These are phyloP conservation scores for Angomonas ambiguus DNA, from an alignment of 208 protist genomes.

Conservation along the genomic window DNA sequence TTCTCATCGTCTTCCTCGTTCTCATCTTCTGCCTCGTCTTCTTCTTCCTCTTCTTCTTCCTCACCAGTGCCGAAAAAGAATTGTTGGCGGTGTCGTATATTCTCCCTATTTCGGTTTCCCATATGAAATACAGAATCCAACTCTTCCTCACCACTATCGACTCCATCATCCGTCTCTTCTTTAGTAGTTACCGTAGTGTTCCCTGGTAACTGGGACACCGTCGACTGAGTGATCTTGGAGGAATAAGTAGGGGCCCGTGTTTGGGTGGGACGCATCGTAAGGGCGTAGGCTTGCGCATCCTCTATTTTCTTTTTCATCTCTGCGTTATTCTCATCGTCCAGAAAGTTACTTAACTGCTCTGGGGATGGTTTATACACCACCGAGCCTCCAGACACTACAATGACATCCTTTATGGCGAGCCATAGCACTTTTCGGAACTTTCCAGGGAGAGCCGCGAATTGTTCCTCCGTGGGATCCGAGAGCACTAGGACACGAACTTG, in stretches of 20 bases:
- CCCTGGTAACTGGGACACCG: background rate
- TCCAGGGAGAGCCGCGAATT: slow-evolving; percentile 58
- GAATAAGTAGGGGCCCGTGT: background rate
- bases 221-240: background rate
- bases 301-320: slow-evolving; percentile 37
- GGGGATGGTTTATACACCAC: slow-evolving; percentile 76
- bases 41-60: slow-evolving; percentile 48
- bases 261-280: background rate
- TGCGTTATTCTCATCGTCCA: slow-evolving; percentile 27
- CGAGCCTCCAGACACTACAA: slow-evolving; percentile 56
- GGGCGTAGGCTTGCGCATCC: slow-evolving; percentile 22
- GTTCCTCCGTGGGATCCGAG: slow-evolving; percentile 14
- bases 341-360: slow-evolving; percentile 64
- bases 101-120: slow-evolving; percentile 70
- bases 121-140: slow-evolving; percentile 11
- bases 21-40: slow-evolving; percentile 32
- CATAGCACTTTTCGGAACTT: slow-evolving; percentile 90
- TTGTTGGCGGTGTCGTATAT: slow-evolving; percentile 68
- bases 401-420: slow-evolving; percentile 68
- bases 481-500: slow-evolving; percentile 64
- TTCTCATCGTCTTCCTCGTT: slow-evolving; percentile 16
- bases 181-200: background rate
- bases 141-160: slow-evolving; percentile 18
- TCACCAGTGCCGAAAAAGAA: slow-evolving; percentile 64
- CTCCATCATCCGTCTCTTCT: slow-evolving; percentile 10